phyloP scores from a whole-genome alignment of 2,329 filamentous ascomycete species.

The Aspergillus uvarum region DNA sequence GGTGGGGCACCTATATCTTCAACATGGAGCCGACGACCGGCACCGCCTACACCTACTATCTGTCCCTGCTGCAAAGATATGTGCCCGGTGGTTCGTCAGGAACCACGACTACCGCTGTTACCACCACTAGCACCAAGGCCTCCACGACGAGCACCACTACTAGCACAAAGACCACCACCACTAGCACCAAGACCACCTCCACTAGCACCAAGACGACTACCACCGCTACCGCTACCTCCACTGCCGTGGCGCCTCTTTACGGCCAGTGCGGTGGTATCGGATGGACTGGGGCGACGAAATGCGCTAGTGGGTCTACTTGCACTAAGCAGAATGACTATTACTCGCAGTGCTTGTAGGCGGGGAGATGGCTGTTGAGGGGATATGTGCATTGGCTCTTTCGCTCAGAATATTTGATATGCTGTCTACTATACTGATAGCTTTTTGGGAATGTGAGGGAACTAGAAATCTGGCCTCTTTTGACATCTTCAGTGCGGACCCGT shows the following conservation, averaged over 20 bases:
- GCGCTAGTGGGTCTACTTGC: constrained; percentile 10
- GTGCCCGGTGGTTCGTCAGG: constrained; percentile 16
- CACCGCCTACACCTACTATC: constrained; percentile 39
- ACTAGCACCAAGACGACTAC: constrained; percentile 5
- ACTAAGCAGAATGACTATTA: constrained; percentile 13
- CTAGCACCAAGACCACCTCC: constrained; percentile 4
- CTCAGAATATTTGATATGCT: too few relatives aligned
- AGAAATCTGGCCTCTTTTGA: too few relatives aligned
- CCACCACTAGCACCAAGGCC: constrained; percentile 1
- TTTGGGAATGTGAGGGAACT: too few relatives aligned
- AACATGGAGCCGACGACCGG: constrained; percentile 52
- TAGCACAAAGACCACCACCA: too few relatives aligned
- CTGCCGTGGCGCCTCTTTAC: constrained; percentile 15
- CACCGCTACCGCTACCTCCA: neutral
- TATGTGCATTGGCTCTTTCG: too few relatives aligned
- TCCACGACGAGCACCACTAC: constrained; percentile 9
- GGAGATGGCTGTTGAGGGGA: neutral
- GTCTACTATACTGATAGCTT: too few relatives aligned
- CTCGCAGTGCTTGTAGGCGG: constrained; percentile 13
- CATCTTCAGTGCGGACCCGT: too few relatives aligned
- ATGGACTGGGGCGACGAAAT: constrained; percentile 11
- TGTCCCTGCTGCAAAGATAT: constrained; percentile 30
- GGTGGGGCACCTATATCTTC: constrained; percentile 51
- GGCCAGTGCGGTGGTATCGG: constrained; percentile 24
- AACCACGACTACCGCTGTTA: neutral